Percentiles rank a stretch among this genome's conserved stretches.
Conservation (phyloP, 2,329 filamentous ascomycete genomes). For the Periconia sp. region DNA sequence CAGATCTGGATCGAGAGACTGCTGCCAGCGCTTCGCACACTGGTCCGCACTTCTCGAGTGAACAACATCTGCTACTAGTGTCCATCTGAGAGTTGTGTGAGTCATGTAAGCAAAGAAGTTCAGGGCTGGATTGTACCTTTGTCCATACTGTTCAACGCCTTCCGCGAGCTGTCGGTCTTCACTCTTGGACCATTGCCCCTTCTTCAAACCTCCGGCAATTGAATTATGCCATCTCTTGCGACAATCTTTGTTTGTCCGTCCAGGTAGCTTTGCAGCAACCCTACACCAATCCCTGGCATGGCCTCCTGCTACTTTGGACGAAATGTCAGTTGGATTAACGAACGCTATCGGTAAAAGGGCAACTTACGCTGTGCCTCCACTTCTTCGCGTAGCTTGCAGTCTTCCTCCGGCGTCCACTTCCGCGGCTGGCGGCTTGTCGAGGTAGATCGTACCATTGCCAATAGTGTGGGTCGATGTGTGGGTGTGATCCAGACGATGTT, state of each 20-base stretch:
- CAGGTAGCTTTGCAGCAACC: constrained; percentile 42
- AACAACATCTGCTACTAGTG: constrained; percentile 45
- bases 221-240: constrained; percentile 49
- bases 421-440: constrained; percentile 25
- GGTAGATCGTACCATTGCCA: too few relatives aligned
- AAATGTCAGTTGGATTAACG: background rate
- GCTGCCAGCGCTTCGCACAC: constrained; percentile 52
- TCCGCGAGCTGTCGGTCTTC: constrained; percentile 37
- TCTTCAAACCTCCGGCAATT: constrained; percentile 42
- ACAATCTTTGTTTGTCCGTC: constrained; percentile 49
- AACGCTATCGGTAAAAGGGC: background rate
- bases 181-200: constrained; percentile 44
- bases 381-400: constrained; percentile 26
- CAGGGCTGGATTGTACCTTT: constrained; percentile 25
- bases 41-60: constrained; percentile 45
- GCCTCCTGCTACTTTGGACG: constrained; percentile 10
- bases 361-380: constrained; percentile 25
- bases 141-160: constrained; percentile 42
- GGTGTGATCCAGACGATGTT: background rate
- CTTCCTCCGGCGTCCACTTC: constrained; percentile 29
- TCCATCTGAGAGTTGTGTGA: constrained; percentile 39
- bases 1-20: constrained; percentile 47
- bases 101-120: background rate
- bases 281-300: constrained; percentile 38
- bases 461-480: constrained; percentile 4